Conservation (phyloP, 352 stramenopile genomes). For the Phytophthora kernoviae region DNA sequence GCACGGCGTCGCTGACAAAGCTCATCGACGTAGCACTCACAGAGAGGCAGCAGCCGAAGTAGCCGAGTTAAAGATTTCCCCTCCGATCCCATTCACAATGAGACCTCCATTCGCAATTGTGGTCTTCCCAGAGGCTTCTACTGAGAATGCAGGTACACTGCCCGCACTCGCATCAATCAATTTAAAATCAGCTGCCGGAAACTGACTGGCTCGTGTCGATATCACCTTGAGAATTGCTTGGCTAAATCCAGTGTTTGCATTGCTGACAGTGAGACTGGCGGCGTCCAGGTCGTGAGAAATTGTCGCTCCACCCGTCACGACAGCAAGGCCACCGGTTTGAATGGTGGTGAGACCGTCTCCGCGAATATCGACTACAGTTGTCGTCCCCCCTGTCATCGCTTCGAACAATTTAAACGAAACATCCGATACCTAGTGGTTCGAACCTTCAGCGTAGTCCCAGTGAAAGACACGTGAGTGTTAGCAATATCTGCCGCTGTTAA, state of each 20-base stretch:
- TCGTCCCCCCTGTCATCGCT: slow-evolving; percentile 30
- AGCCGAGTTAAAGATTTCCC: slow-evolving; percentile 39
- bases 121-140: slow-evolving; percentile 55
- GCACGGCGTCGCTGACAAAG: slow-evolving; percentile 46
- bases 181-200: slow-evolving; percentile 39
- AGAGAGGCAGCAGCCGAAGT: slow-evolving; percentile 29
- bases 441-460: slow-evolving; percentile 39
- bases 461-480: slow-evolving; percentile 38
- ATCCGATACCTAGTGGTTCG: slow-evolving; percentile 25
- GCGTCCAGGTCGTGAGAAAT: slow-evolving; percentile 34
- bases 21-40: slow-evolving; percentile 24
- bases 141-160: slow-evolving; percentile 35
- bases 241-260: slow-evolving; percentile 29
- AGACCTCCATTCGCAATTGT: slow-evolving; percentile 52
- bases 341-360: slow-evolving; percentile 58
- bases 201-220: slow-evolving; percentile 25
- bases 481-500: slow-evolving; percentile 40
- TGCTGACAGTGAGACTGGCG: slow-evolving; percentile 33
- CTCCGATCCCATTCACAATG: slow-evolving; percentile 39
- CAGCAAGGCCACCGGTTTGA: slow-evolving; percentile 38
- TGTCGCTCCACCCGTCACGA: slow-evolving; percentile 46
- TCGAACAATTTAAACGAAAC: slow-evolving; percentile 54
- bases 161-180: slow-evolving; percentile 44
- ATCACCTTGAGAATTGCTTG: slow-evolving; percentile 29
- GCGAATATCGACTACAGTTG: slow-evolving; percentile 43